These are phyloP conservation scores for Botrytis pseudocinerea DNA, from an alignment of 2,329 filamentous ascomycete genomes.

Conservation along the genomic window DNA sequence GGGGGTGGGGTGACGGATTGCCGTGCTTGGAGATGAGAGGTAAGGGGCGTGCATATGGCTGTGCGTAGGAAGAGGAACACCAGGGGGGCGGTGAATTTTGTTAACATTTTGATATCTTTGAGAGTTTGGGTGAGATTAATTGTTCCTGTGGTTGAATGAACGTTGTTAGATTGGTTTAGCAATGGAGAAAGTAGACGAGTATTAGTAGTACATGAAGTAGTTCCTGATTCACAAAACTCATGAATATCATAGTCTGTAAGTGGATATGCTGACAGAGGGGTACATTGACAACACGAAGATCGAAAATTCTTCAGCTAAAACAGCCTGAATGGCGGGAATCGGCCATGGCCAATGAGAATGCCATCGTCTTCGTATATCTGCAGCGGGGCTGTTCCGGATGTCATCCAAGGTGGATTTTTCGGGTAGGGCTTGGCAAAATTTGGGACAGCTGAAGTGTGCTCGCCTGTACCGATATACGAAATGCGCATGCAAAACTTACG, in stretches of 20 bases:
- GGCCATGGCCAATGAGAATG: neutral
- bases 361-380: neutral
- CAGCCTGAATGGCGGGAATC: too few species aligned
- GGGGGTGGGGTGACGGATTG: constrained; percentile 1
- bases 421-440: neutral
- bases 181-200: neutral
- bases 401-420: neutral
- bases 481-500: neutral
- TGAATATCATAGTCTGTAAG: neutral
- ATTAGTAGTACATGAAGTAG: neutral
- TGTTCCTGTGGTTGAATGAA: neutral
- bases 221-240: neutral
- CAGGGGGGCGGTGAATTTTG: neutral
- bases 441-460: neutral
- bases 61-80: neutral
- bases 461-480: neutral
- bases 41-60: neutral
- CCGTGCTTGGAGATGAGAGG: neutral
- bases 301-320: neutral
- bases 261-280: neutral
- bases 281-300: neutral
- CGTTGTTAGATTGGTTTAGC: neutral
- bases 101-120: neutral
- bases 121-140: neutral
- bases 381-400: neutral